Evolutionary conservation across 306 rosid species (phyloP), one percentile per base, ranked within the genome.

Genomic region (Alnus rubra): DNA sequence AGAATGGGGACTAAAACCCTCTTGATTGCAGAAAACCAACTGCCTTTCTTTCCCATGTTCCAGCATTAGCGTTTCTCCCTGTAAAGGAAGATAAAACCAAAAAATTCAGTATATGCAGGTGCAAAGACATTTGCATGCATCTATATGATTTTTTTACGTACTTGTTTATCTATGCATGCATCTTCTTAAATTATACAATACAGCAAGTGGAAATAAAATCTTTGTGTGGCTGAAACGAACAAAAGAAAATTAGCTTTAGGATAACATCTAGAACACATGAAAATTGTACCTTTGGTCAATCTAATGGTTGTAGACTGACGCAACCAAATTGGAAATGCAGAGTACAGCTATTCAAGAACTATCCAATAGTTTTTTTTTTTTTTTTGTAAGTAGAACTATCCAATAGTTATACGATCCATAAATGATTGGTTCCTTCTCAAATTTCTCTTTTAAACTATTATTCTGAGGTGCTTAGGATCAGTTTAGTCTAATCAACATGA

Each of bases 21-120:
- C 87, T 91, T 95, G 82, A 95, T 90, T 74, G 97, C 96, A 76
- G 98, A 85, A 90, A 95, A 89, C 98, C 99, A 95, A 84, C 94
- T 86, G 77, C 99, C 97, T 51, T 87, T 93, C 92, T 90, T 95
- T 82, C 99, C 98, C 99, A 95, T 94, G 81, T 80, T 85, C 90
- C 89, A 89, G 95, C 97, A 95, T 95, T 88, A 85, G 91, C 84
- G 74, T 87, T 56, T 85, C 82, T 82, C 80, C 88, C 97, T 90
- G 87, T 16, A 62, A 85, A 33, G 60, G 58, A 31, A 69, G 75
- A 65, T 16, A 19, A 79, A 77, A 77, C 78, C 44, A 74, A 76
- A 67, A 74, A 62, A 23, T 77, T 67, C 74, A 64, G 82, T 12
- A 73, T 16, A 76, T 53, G 47, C 23, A 30, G 69, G 51, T 54